Base-by-base conservation (phyloP, 2,329 filamentous ascomycete species). In the Ceratocystis destructans region DNA sequence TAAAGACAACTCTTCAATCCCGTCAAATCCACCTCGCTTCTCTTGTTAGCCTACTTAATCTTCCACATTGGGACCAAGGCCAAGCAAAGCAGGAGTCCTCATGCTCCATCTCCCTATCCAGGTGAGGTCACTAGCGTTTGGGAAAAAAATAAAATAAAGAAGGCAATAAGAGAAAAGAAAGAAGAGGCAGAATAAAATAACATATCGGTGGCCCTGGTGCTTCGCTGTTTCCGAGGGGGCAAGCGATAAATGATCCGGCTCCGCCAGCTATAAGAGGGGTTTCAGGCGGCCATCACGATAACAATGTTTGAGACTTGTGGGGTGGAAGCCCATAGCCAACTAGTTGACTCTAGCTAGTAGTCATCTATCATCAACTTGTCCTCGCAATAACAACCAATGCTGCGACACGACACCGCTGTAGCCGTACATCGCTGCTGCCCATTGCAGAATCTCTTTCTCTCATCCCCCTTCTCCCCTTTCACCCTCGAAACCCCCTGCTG, bases 231-330 rank as follows among this genome's bases (percentile, higher is more conserved):
- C 48, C 20, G 48, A 53, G 20, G 22, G 20, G 25, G 48, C 20
- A 25, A 53, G 41, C 22, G 5, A 37, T 8, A 57, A 33, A 50
- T 44, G 17, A 7, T 45, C 59, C 59, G 65, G 65, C 57, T 66
- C 53, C 62, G 55, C 53, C 41, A 67, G 62, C 66, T 50, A 61
- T 62, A 61, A 61, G 46, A 64, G 15, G 4, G 15, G 66, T 67
- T 67, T 67, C 66, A 67, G 66, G 62, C 64, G 61, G 45, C 41
- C 64, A 46, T 67, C 46, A 46, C 37, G 55, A 33, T 20, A 33
- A 59, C 28, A 31, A 59, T n/a, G 28, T 59, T 33, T 59, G 53
- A 59, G 53, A 59, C 28, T 12, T 59, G 53, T 31, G 28, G 53
- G 15, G 22, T 28, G 25, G 33, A 17, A 17, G 53, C 33, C 33